phyloP scores from a whole-genome alignment of 2,329 filamentous ascomycete species.

The Xylaria arbuscula region DNA sequence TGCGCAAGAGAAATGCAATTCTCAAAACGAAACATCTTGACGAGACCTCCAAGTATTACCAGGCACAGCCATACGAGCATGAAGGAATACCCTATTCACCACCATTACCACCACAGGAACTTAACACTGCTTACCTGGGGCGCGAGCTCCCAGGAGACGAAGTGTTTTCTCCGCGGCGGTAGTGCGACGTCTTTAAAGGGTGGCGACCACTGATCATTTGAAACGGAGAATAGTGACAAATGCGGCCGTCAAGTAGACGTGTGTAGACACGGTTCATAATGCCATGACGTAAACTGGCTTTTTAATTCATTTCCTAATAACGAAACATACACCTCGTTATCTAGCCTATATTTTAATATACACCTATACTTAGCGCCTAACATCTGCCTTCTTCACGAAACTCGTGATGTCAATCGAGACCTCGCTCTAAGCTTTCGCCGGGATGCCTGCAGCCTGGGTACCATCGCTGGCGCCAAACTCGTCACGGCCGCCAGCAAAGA shows the following conservation, averaged over 20 bases:
- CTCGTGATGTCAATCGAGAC: not conserved
- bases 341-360: not conserved
- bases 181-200: not conserved
- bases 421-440: slow-evolving; percentile 31
- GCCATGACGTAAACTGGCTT: too few relatives aligned
- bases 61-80: not conserved
- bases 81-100: not conserved
- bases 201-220: not conserved
- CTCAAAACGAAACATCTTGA: not conserved
- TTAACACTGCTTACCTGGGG: not conserved
- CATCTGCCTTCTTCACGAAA: not conserved
- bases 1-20: slow-evolving; percentile 26
- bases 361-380: not conserved
- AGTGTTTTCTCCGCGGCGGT: not conserved
- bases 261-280: not conserved
- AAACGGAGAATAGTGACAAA: not conserved
- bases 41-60: slow-evolving; percentile 4
- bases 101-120: not conserved
- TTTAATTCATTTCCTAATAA: not conserved
- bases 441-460: slow-evolving; percentile 36
- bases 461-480: slow-evolving; percentile 48
- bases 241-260: not conserved
- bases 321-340: not conserved
- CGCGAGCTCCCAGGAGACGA: slow-evolving; percentile 7
- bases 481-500: slow-evolving; percentile 59